These are phyloP conservation scores for Aegle marmelos DNA, from an alignment of 345 rosid genomes.

Conservation along the genomic window DNA sequence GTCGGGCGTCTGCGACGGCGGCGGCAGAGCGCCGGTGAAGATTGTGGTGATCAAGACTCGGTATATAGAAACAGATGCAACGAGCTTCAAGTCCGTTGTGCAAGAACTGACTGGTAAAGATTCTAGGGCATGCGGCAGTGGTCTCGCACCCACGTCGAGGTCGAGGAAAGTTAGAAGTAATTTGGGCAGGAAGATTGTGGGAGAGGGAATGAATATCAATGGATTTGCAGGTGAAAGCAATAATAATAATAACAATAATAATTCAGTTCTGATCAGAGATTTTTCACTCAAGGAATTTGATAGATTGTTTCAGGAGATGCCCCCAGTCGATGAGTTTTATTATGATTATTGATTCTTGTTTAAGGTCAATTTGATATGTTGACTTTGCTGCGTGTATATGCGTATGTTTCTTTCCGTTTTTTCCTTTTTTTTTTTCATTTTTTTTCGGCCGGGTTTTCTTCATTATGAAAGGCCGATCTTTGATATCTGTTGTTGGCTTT, in stretches of 20 bases:
- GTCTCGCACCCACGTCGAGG: background rate
- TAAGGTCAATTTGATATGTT: background rate
- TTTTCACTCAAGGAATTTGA: slow-evolving; percentile 40
- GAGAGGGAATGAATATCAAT: too few species aligned
- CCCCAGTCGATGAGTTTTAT: slow-evolving; percentile 33
- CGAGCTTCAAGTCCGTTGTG: slow-evolving; percentile 53
- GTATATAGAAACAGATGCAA: slow-evolving; percentile 45
- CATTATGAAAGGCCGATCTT: too few species aligned
- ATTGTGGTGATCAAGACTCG: slow-evolving; percentile 46
- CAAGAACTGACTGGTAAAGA: slow-evolving; percentile 55
- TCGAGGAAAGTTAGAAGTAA: background rate
- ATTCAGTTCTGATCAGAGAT: slow-evolving; percentile 19
- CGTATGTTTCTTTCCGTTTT: background rate
- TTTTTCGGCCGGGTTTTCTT: too few species aligned
- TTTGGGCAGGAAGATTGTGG: background rate
- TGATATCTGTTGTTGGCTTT: too few species aligned
- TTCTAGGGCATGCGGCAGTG: slow-evolving; percentile 15
- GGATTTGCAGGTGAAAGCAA: too few species aligned
- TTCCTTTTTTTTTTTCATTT: too few species aligned
- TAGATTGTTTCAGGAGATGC: slow-evolving; percentile 42
- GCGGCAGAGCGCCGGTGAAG: slow-evolving; percentile 24
- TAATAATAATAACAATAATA: background rate
- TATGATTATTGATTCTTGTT: slow-evolving; percentile 4
- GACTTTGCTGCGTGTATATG: background rate
- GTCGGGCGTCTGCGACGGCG: background rate